A percentile compares a stretch with the other conserved stretches of the same genome.
Conservation (phyloP, 495 filamentous ascomycete genomes). For the Staphylotrichum longicolle region DNA sequence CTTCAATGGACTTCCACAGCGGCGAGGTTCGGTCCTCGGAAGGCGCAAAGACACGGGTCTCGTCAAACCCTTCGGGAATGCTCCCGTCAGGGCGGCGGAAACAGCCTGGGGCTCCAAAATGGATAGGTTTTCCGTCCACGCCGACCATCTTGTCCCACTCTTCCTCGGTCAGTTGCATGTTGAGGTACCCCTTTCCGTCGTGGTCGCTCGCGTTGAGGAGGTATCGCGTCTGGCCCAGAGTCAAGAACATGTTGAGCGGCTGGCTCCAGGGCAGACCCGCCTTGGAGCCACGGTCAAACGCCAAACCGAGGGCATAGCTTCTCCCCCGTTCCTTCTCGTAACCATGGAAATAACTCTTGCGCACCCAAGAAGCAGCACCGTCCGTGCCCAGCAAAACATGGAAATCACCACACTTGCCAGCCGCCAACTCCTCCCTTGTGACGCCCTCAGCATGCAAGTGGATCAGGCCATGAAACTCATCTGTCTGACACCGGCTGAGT, state of each 20-base stretch:
- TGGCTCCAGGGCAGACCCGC: conserved; percentile 39
- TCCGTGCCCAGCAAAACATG: conserved; percentile 41
- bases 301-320: conserved; percentile 39
- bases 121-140: conserved; percentile 36
- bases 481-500: conserved; percentile 36
- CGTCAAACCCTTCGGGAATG: conserved; percentile 34
- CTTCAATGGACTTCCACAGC: conserved; percentile 39
- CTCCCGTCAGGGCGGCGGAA: conserved; percentile 32
- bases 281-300: conserved; percentile 36
- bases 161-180: conserved; percentile 43
- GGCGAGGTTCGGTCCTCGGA: conserved; percentile 33
- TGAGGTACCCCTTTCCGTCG: conserved; percentile 40
- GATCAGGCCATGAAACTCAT: conserved; percentile 35
- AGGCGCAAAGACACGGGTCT: conserved; percentile 35
- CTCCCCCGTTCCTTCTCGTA: conserved; percentile 41
- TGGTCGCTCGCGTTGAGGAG: conserved; percentile 40
- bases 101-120: conserved; percentile 38
- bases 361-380: conserved; percentile 39
- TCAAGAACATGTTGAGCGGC: conserved; percentile 43
- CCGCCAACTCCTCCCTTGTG: conserved; percentile 31
- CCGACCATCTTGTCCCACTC: conserved; percentile 42
- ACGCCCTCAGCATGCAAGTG: conserved; percentile 38
- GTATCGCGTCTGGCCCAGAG: conserved; percentile 41
- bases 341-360: conserved; percentile 37
- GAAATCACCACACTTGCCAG: conserved; percentile 39